phyloP scores from a whole-genome alignment of 345 rosid species.

The Gossypium mustelinum region DNA sequence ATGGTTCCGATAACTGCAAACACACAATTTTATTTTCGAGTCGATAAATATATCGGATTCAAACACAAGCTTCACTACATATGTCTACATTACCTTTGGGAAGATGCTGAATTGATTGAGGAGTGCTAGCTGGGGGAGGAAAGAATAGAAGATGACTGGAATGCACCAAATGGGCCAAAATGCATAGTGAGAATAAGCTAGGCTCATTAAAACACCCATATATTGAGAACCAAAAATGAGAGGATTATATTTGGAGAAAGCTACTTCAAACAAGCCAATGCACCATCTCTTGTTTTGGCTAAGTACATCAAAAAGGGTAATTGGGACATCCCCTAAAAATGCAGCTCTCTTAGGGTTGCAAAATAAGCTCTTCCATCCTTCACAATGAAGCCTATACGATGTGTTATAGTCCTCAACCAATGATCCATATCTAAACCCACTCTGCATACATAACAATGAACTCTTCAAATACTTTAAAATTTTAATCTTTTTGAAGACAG shows the following conservation, averaged over 20 bases:
- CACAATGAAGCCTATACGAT: constrained; percentile 50
- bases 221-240: constrained; percentile 37
- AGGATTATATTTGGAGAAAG: constrained; percentile 34
- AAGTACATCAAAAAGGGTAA: constrained; percentile 36
- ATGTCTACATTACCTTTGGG: constrained; percentile 40
- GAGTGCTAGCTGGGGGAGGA: constrained; percentile 62
- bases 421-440: constrained; percentile 66
- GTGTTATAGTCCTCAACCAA: constrained; percentile 67
- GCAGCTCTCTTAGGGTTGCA: constrained; percentile 56
- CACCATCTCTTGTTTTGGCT: constrained; percentile 64
- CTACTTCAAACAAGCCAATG: constrained; percentile 52
- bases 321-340: constrained; percentile 58
- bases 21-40: background rate
- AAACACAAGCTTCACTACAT: background rate
- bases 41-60: background rate
- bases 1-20: constrained; percentile 26
- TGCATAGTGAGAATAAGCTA: constrained; percentile 34
- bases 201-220: constrained; percentile 36
- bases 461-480: too few species aligned
- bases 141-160: constrained; percentile 43
- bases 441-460: constrained; percentile 23
- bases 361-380: constrained; percentile 63
- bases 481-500: too few species aligned
- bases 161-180: constrained; percentile 50
- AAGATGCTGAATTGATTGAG: constrained; percentile 39